Evolutionary conservation across 2,329 filamentous ascomycete genomes (phyloP), one percentile per base, ranked within the genome.

Genomic region (Ceratocystiopsis sp.): DNA sequence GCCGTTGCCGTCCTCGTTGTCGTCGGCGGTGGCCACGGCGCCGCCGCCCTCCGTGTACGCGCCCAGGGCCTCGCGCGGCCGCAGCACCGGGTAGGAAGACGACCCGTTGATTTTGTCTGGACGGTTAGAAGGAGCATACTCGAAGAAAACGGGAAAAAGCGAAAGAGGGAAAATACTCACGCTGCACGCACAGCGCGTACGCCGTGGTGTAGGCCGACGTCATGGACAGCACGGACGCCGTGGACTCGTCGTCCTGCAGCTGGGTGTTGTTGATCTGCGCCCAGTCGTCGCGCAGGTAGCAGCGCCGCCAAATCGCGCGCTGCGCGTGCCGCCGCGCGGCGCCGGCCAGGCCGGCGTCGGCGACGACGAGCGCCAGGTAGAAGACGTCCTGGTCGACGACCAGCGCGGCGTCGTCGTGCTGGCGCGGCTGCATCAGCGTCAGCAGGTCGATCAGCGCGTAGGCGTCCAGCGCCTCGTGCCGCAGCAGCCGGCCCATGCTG

Each of bases 231-330:
- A 73, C 65, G 25, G 71, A 67, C 42, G 77, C 66, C 25, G 85
- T 72, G 48, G 82, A 71, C 3, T 65, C 62, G 53, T 93, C 86
- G 45, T 76, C 75, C 55, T 83, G 80, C 46, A 80, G 68, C 40
- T 79, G 75, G 1, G 82, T 89, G 50, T 84, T 76, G 55, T 91
- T 89, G 55, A 93, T 72, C 46, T 65, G 67, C 21, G 71, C 65
- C 91, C 91, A 98, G 55, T 95, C 75, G 57, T 95, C 87, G 41
- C 78, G 75, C 50, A 89, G 71, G 54, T 82, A 82, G 48, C 85
- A 80, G 43, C 91, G 76, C 55, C 91, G 80, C 91, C 91, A 98
- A 48, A 96, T 83, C 35, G 76, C 62, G 15, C 65, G 62, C 56
- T 68, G 67, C 6, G 70, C 70, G 49, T 78, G 69, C 49, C 70